phyloP scores from a whole-genome alignment of 495 filamentous ascomycete genomes.

The Lasiosphaeria ovina region DNA sequence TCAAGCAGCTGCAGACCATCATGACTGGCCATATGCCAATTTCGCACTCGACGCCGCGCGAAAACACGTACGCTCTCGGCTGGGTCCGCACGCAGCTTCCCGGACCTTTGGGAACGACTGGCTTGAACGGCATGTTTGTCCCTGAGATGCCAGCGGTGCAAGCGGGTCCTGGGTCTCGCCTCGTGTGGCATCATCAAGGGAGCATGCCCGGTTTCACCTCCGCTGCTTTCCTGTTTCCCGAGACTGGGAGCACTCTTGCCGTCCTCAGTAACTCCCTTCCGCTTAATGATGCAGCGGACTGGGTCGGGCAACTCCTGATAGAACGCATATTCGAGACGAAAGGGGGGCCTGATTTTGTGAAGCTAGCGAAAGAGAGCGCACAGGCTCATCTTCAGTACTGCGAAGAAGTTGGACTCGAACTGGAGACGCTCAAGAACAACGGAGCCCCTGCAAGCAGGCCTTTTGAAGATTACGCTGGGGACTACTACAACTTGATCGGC shows the following conservation, averaged over 20 bases:
- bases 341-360: conserved; percentile 5
- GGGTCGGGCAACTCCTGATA: conserved; percentile 27
- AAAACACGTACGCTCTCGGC: conserved; percentile 16
- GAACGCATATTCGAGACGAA: conserved; percentile 19
- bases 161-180: no score
- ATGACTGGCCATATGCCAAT: conserved; percentile 16
- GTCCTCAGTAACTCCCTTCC: conserved; percentile 28
- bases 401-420: neutral
- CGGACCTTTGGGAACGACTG: conserved; percentile 13
- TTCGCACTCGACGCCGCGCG: conserved; percentile 1
- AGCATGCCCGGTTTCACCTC: conserved; percentile 19
- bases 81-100: conserved; percentile 19
- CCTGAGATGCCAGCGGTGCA: no score
- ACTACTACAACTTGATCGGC: neutral
- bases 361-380: conserved; percentile 4
- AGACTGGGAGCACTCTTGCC: conserved; percentile 25
- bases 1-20: conserved; percentile 6
- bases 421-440: neutral
- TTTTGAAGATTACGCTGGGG: neutral
- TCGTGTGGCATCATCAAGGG: conserved; percentile 30
- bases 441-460: neutral
- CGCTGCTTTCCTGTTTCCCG: conserved; percentile 26
- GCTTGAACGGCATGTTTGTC: conserved; percentile 23
- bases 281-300: conserved; percentile 31
- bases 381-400: no score